Percentiles rank a stretch among this genome's conserved stretches.
Conservation (phyloP, 495 filamentous ascomycete species). For the Aspergillus ostianus region DNA sequence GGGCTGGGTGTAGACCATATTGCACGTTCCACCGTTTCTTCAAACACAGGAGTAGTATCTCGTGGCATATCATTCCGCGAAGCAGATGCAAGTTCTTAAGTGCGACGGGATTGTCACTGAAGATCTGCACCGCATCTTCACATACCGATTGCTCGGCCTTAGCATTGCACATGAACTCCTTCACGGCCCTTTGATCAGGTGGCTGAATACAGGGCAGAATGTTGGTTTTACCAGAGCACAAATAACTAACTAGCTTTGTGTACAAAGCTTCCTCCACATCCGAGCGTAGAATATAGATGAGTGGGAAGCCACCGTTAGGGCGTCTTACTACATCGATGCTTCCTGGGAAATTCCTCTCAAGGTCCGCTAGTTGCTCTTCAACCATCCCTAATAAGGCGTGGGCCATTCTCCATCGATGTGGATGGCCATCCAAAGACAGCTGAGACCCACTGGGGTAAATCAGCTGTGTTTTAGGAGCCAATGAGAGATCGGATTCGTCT, state of each 20-base stretch:
- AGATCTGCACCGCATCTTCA: not conserved
- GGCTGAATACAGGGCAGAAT: constrained; percentile 20
- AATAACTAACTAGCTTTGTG: constrained; percentile 11
- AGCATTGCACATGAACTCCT: constrained; percentile 12
- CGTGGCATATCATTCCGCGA: constrained; percentile 57
- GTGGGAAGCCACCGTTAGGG: constrained; percentile 18
- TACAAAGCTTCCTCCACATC: constrained; percentile 18
- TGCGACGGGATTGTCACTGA: constrained; percentile 1
- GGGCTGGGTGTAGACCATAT: constrained; percentile 56
- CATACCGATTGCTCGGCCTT: not conserved
- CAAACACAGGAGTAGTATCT: constrained; percentile 55
- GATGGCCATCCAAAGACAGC: constrained; percentile 52
- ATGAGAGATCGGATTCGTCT: constrained; percentile 64
- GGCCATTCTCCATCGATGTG: constrained; percentile 57
- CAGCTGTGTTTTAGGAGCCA: constrained; percentile 57
- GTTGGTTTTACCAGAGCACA: constrained; percentile 10
- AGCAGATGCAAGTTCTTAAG: constrained; percentile 49
- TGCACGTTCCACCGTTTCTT: constrained; percentile 71
- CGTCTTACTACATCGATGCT: constrained; percentile 37
- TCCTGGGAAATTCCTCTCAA: constrained; percentile 21
- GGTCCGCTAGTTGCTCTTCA: constrained; percentile 22
- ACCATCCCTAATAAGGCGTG: constrained; percentile 51
- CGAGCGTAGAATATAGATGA: constrained; percentile 18
- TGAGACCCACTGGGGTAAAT: constrained; percentile 66
- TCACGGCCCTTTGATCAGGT: constrained; percentile 8